Evolutionary conservation across 1,284 basidiomycete genomes (phyloP).

Genomic region (Amylostereum chailletii): DNA sequence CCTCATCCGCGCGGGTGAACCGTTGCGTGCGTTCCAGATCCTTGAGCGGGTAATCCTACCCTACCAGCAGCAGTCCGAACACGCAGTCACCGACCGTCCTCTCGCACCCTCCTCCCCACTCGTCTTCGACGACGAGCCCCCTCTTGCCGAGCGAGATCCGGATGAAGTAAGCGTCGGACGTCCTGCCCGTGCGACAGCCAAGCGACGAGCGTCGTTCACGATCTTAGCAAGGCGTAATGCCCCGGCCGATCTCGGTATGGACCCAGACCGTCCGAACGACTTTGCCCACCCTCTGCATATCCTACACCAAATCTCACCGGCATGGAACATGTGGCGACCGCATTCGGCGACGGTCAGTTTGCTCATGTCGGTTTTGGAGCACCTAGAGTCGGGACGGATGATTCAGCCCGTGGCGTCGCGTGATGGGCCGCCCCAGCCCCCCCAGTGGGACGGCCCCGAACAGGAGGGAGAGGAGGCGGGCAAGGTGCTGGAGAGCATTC

Average conservation of each 20-base stretch:
- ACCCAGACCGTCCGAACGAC: slow-evolving; percentile 16
- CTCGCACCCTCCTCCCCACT: slow-evolving; percentile 23
- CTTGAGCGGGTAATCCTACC: slow-evolving; percentile 75
- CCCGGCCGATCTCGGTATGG: not conserved
- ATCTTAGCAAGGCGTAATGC: not conserved
- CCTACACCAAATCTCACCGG: slow-evolving; percentile 52
- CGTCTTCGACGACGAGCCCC: slow-evolving; percentile 11
- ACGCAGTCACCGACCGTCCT: slow-evolving; percentile 9
- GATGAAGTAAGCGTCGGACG: slow-evolving; percentile 10
- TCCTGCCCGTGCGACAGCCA: not conserved
- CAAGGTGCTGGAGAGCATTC: slow-evolving; percentile 33
- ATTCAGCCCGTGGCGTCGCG: slow-evolving; percentile 31
- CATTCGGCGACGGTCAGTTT: slow-evolving; percentile 40
- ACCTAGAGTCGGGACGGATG: slow-evolving; percentile 41
- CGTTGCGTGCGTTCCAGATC: slow-evolving; percentile 77
- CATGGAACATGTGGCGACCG: slow-evolving; percentile 60
- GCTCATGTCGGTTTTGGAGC: slow-evolving; percentile 34
- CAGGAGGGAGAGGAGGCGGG: slow-evolving; percentile 24
- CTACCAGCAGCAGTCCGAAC: slow-evolving; percentile 32
- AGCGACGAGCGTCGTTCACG: not conserved
- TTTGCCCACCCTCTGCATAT: slow-evolving; percentile 50
- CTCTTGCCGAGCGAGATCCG: slow-evolving; percentile 13
- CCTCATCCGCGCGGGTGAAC: slow-evolving; percentile 72
- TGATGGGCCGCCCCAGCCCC: slow-evolving; percentile 12
- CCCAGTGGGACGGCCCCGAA: slow-evolving; percentile 18